A percentile compares a stretch with the other conserved stretches of the same genome.
These are phyloP conservation scores for Ceratobasidium sp. DNA, from an alignment of 1,284 basidiomycete genomes.

Conservation along the genomic window DNA sequence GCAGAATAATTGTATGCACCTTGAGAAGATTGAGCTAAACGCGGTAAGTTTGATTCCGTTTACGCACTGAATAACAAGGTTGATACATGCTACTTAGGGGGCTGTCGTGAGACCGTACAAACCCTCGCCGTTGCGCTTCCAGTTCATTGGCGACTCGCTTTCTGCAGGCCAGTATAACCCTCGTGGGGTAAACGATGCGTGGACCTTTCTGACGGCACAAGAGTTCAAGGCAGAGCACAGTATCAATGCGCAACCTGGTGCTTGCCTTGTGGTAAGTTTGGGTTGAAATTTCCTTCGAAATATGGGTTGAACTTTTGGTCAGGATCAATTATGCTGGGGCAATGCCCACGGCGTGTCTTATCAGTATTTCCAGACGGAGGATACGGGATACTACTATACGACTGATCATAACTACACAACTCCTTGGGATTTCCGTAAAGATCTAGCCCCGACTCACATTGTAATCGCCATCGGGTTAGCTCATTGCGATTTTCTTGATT, in stretches of 20 bases:
- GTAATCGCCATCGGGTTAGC: slow-evolving; percentile 69
- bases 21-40: slow-evolving; percentile 65
- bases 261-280: slow-evolving; percentile 62
- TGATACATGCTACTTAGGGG: too few relatives aligned
- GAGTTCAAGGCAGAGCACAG: slow-evolving; percentile 67
- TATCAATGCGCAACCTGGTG: slow-evolving; percentile 49
- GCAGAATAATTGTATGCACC: slow-evolving; percentile 70
- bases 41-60: slow-evolving; percentile 56
- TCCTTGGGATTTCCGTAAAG: slow-evolving; percentile 67
- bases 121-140: slow-evolving; percentile 64
- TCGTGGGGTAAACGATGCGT: slow-evolving; percentile 65
- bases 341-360: slow-evolving; percentile 69
- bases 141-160: slow-evolving; percentile 50
- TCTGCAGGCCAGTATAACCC: slow-evolving; percentile 67
- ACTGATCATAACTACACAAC: slow-evolving; percentile 72
- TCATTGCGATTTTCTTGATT: neutral
- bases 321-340: slow-evolving; percentile 71
- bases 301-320: neutral
- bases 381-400: slow-evolving; percentile 68
- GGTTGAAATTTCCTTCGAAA: neutral
- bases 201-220: slow-evolving; percentile 69
- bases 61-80: too few relatives aligned
- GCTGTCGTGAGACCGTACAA: slow-evolving; percentile 64
- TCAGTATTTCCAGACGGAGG: slow-evolving; percentile 65
- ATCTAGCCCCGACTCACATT: slow-evolving; percentile 66